Base-by-base conservation (phyloP, 2,329 filamentous ascomycete genomes). In the Emericellopsis atlantica region DNA sequence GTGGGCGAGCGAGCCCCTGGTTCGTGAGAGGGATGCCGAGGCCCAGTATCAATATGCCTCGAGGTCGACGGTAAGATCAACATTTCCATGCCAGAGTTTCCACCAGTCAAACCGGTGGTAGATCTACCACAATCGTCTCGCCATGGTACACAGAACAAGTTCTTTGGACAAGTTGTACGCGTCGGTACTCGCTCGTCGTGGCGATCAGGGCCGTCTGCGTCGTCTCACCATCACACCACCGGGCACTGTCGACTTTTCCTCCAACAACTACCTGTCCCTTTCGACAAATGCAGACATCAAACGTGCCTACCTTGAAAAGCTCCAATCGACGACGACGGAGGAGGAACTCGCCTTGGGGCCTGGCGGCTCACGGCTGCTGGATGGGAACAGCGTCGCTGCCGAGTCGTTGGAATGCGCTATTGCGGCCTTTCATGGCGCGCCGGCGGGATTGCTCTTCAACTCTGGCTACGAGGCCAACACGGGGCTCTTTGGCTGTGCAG, bases 251-350 rank as follows among this genome's bases (percentile, higher is more conserved):
- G 86, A 93, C 60, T 84, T 93, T 52, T 80, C 81, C 18, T 89
- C 85, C 53, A 81, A 88, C 56, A 76, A 75, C 42, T 83, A 92
- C 54, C 85, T 94, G 44, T 87, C 88, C 38, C 80, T 89, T 6
- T 79, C 84, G 1, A 55, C 54, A 3, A 55, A 62, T 29, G 52
- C 58, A 0, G 55, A 53, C 12, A 41, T 75, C 7, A 80, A 83
- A 59, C 70, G 78, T 53, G 79, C 75, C 7, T 89, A 79, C 54
- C 67, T 90, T 49, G 56, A 0, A 46, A 15, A 31, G 6, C 9
- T 32, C 5, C 10, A 42, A 12, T 8, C 35, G 45, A 15, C 26
- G 45, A 15, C 26, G 6, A 11, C 36, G 8, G 26, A 29, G 9
- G 9, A 5, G 16, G 14, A 14, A n/a, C 29, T 32, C 14, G 47